These are phyloP conservation scores for Wallemia mellicola DNA, from an alignment of 1,284 basidiomycete genomes.

Conservation along the genomic window DNA sequence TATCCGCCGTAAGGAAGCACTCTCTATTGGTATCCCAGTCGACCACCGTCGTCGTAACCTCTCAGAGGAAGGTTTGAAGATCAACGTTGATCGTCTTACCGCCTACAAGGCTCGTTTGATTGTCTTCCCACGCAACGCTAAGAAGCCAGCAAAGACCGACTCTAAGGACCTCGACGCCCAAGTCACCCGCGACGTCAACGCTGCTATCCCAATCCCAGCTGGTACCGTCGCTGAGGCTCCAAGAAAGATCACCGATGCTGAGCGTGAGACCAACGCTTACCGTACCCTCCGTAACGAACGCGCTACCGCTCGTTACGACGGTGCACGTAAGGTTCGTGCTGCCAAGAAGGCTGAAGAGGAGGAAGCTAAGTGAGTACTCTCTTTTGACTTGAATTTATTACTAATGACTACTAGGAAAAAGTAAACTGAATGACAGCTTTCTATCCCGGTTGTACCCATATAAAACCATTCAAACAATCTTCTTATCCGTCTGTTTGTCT, in stretches of 20 bases:
- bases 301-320: constrained; percentile 56
- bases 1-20: constrained; percentile 75
- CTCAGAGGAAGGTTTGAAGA: constrained; percentile 83
- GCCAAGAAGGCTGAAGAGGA: not conserved
- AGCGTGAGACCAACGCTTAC: constrained; percentile 70
- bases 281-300: constrained; percentile 62
- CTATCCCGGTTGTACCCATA: not conserved
- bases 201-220: constrained; percentile 25
- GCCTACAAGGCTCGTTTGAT: constrained; percentile 64
- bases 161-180: constrained; percentile 55
- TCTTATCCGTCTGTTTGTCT: not conserved
- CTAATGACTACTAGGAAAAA: not conserved
- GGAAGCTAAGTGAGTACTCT: not conserved
- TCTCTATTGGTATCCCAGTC: constrained; percentile 73
- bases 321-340: constrained; percentile 33
- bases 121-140: constrained; percentile 84
- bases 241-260: constrained; percentile 74
- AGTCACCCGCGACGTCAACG: constrained; percentile 30
- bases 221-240: constrained; percentile 43
- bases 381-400: not conserved
- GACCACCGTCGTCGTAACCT: constrained; percentile 93
- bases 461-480: not conserved
- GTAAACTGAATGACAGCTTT: not conserved
- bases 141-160: constrained; percentile 87
- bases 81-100: constrained; percentile 85